A percentile compares a stretch with the other conserved stretches of the same genome.
phyloP scores from a whole-genome alignment of 768 basidiomycete genomes.

The Mycena albidolilacea region DNA sequence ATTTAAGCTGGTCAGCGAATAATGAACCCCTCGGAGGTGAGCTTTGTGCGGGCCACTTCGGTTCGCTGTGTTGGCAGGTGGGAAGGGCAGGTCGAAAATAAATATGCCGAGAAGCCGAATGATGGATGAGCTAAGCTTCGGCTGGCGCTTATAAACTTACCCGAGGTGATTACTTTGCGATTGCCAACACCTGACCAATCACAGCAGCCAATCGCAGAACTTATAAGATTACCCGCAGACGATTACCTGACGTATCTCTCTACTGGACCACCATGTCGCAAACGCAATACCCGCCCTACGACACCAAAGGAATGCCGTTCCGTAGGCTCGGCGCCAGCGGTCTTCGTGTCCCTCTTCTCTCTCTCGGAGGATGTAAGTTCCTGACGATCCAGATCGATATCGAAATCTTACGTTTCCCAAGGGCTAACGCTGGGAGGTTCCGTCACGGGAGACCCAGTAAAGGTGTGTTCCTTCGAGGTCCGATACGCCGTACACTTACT shows the following conservation, averaged over 20 bases:
- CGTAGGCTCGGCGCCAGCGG: conserved; percentile 66
- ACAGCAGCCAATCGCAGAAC: too few species aligned
- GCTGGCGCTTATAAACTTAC: too few species aligned
- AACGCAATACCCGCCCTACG: conserved; percentile 43
- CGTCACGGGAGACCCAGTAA: conserved; percentile 38
- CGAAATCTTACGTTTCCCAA: conserved; percentile 7
- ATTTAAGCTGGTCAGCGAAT: too few species aligned
- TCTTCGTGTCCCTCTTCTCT: conserved; percentile 70
- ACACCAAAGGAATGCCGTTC: conserved; percentile 62
- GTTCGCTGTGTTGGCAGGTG: too few species aligned
- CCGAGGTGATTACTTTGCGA: too few species aligned
- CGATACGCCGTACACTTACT: not conserved
- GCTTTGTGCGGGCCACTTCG: too few species aligned
- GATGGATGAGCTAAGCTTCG: too few species aligned
- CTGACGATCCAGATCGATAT: not conserved
- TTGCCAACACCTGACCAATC: too few species aligned
- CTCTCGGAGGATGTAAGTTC: conserved; percentile 67
- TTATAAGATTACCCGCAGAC: not conserved
- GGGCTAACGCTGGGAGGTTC: conserved; percentile 40
- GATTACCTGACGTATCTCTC: not conserved
- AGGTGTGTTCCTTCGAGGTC: conserved; percentile 6
- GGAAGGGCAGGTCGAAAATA: too few species aligned
- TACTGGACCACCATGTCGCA: conserved; percentile 34
- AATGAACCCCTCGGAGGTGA: too few species aligned
- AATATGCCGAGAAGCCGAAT: too few species aligned